Evolutionary conservation across 2,329 filamentous ascomycete species (phyloP).

Genomic region (Colletotrichum sp.): DNA sequence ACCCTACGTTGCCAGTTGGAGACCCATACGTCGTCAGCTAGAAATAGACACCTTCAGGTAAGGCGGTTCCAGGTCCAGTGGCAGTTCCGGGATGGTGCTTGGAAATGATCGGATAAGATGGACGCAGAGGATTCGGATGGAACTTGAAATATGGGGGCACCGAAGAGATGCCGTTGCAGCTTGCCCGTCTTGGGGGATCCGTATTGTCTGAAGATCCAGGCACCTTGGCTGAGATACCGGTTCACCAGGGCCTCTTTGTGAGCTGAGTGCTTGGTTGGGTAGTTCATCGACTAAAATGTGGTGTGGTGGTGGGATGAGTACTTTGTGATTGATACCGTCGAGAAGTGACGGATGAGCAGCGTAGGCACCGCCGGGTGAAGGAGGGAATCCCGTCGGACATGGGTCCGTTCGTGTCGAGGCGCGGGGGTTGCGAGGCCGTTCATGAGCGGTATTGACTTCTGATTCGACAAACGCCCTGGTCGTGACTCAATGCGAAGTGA

Average conservation of each 20-base stretch:
- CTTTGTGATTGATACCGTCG: neutral
- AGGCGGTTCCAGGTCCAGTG: neutral
- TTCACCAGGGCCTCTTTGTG: neutral
- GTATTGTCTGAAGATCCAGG: neutral
- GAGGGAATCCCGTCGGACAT: neutral
- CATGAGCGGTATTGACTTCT: neutral
- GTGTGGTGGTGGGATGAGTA: slow-evolving; percentile 15
- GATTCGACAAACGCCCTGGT: neutral
- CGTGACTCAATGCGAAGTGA: slow-evolving; percentile 17
- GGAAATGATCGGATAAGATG: neutral
- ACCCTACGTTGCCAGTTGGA: neutral
- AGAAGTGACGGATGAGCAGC: neutral
- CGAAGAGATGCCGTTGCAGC: neutral
- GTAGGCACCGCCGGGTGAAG: neutral
- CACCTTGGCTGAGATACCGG: neutral
- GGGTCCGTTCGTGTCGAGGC: neutral
- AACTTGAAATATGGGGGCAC: neutral
- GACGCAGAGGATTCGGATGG: neutral
- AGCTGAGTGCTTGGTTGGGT: neutral
- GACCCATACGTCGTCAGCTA: neutral
- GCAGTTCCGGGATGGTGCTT: neutral
- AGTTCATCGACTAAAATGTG: neutral
- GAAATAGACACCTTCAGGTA: neutral
- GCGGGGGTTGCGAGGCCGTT: neutral
- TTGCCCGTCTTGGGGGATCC: neutral